phyloP scores from a whole-genome alignment of 2,329 filamentous ascomycete species.

The Penicillium sp. region DNA sequence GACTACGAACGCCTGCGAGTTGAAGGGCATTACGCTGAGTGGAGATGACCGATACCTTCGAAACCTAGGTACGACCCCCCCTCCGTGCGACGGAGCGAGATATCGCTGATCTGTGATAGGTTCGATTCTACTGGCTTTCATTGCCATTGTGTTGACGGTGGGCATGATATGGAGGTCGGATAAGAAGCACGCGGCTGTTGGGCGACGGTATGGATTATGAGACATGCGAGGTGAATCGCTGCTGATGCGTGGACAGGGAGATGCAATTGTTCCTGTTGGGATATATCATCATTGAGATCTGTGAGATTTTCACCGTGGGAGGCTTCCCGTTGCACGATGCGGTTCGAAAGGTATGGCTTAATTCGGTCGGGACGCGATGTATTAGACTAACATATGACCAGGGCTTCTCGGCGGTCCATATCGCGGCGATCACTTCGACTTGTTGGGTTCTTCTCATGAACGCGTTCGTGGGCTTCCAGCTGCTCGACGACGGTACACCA shows the following conservation, averaged over 20 bases:
- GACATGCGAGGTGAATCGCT: background rate
- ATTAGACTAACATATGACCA: conserved; percentile 37
- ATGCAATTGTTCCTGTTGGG: conserved; percentile 92
- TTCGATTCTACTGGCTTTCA: conserved; percentile 79
- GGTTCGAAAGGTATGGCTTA: conserved; percentile 66
- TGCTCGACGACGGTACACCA: conserved; percentile 89
- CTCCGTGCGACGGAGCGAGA: background rate
- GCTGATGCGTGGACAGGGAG: conserved; percentile 62
- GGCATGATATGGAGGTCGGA: conserved; percentile 80
- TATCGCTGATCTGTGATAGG: conserved; percentile 52
- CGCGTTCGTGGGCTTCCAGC: conserved; percentile 86
- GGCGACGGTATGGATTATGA: conserved; percentile 68
- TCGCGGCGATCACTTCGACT: conserved; percentile 85
- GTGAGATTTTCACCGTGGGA: conserved; percentile 95
- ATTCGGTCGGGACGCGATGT: background rate
- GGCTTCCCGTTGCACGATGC: conserved; percentile 74
- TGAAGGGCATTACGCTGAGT: conserved; percentile 74
- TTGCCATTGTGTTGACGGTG: conserved; percentile 70
- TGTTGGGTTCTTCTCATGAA: conserved; percentile 92
- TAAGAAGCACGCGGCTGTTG: conserved; percentile 88
- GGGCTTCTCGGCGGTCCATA: conserved; percentile 87
- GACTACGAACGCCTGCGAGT: conserved; percentile 69
- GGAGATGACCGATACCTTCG: conserved; percentile 66
- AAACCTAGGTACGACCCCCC: conserved; percentile 70
- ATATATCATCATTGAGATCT: conserved; percentile 86